Conservation (phyloP, 1,139 yeast genomes). For the Sugiyamaella xylanicola region DNA sequence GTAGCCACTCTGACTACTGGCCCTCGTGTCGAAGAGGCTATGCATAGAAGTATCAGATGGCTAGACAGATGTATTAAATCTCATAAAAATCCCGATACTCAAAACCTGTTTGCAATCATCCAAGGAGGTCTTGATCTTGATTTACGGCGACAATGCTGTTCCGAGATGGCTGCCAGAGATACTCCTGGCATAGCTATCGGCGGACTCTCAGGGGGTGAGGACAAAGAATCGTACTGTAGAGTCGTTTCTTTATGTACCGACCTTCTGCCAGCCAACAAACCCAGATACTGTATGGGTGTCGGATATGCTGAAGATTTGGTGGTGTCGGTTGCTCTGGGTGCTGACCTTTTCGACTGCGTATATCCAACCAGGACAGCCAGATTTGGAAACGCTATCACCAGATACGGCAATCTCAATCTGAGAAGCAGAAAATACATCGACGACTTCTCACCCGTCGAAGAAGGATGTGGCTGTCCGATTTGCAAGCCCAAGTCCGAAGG, state of each 20-base stretch:
- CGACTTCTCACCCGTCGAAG: conserved; percentile 46
- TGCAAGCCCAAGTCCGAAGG: conserved; percentile 42
- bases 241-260: conserved; percentile 48
- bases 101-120: conserved; percentile 49
- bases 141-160: conserved; percentile 46
- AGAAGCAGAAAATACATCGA: conserved; percentile 41
- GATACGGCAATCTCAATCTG: conserved; percentile 44
- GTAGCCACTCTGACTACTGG: conserved; percentile 49
- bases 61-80: conserved; percentile 50
- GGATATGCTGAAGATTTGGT: conserved; percentile 52
- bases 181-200: conserved; percentile 53
- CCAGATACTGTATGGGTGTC: conserved; percentile 52
- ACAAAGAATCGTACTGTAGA: conserved; percentile 45
- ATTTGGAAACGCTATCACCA: conserved; percentile 50
- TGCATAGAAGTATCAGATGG: conserved; percentile 49
- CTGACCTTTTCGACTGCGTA: conserved; percentile 51
- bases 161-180: conserved; percentile 48
- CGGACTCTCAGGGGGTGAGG: conserved; percentile 51
- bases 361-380: conserved; percentile 52
- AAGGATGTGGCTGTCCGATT: conserved; percentile 47
- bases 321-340: conserved; percentile 50
- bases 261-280: conserved; percentile 46
- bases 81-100: conserved; percentile 47
- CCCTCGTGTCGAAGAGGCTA: conserved; percentile 49
- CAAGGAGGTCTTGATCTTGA: conserved; percentile 50